Base-by-base conservation (phyloP, 805 yeast species). In the Kuraishia capsulata region DNA sequence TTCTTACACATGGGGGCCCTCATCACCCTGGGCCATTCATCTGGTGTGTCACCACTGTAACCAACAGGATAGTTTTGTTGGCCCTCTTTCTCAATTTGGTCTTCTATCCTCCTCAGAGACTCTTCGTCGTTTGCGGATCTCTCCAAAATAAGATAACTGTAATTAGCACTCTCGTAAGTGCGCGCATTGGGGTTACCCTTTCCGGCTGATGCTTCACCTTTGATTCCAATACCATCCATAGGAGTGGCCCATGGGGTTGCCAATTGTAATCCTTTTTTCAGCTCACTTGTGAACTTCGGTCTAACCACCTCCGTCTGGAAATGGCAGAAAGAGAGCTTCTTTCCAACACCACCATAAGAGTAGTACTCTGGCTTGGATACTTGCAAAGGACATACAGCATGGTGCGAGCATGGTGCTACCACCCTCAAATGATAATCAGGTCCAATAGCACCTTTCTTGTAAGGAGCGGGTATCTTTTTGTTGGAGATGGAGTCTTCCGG, bases 361-460 rank as follows among this genome's bases (percentile, higher is more conserved):
- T 79, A 84, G 50, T 70, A 76, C 26, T 73, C 73, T 2, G 94
- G 85, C 36, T 81, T 81, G 11, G 81, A 79, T 24, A 77, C 67
- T 56, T 89, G 97, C 39, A 90, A 61, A 0, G 97, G 97, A 51
- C 97, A 89, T 46, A 66, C 71, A 10, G 79, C 74, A 50, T 87
- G 96, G 54, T 92, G 97, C 1, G 90, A 60, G 53, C 97, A 92
- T 3, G 98, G 98, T 0, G 96, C 96, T 16, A 90, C 53, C 6
- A 90, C 68, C 30, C 72, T 71, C 37, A 88, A 51, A 45, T 81
- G 44, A 32, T 17, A 40, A 33, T 25, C 28, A 10, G 11, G 25
- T 18, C 53, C 44, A 1, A 62, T 45, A 0, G 76, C 66, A 1
- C 79, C 78, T 26, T 71, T 65, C 30, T 70, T 64, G 58, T 78